Conservation (phyloP, 352 stramenopile genomes). For the Phytophthora constricta region DNA sequence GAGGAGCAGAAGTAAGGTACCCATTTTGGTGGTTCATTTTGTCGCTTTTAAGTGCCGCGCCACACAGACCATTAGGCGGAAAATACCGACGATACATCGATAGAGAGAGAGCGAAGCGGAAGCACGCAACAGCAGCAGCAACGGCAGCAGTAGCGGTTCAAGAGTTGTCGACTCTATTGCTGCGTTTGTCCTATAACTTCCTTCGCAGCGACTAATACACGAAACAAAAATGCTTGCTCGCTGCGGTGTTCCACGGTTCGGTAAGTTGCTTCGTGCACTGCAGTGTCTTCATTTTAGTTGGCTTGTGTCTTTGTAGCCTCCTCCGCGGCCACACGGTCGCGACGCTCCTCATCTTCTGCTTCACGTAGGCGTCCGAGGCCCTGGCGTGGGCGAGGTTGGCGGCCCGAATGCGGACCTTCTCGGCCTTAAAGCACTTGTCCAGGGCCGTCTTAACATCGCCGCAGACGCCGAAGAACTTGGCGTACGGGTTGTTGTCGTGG, state of each 20-base stretch:
- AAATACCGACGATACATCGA: slow-evolving; percentile 17
- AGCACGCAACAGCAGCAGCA: no score
- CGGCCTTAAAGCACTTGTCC: slow-evolving; percentile 79
- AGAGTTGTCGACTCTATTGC: slow-evolving; percentile 13
- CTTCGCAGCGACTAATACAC: slow-evolving; percentile 26
- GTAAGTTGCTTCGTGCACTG: neutral
- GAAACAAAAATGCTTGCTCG: slow-evolving; percentile 13
- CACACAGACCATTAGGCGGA: no score
- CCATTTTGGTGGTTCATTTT: neutral
- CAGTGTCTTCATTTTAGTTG: slow-evolving; percentile 12
- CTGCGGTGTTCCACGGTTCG: neutral
- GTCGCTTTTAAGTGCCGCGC: no score
- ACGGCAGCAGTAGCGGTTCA: slow-evolving; percentile 1
- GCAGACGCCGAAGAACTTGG: slow-evolving; percentile 83
- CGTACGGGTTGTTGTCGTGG: slow-evolving; percentile 75
- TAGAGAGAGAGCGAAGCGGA: slow-evolving; percentile 16
- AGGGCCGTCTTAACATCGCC: slow-evolving; percentile 75
- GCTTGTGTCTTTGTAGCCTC: slow-evolving; percentile 22
- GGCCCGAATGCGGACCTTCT: slow-evolving; percentile 68
- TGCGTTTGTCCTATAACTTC: slow-evolving; percentile 24
- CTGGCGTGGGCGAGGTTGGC: slow-evolving; percentile 73
- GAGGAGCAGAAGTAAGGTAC: slow-evolving; percentile 43
- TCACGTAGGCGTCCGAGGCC: slow-evolving; percentile 72
- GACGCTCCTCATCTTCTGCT: slow-evolving; percentile 80
- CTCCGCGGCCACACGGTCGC: slow-evolving; percentile 48